Evolutionary conservation across 129 eudicot genomes (phyloP).

Genomic region (Logfia minima): DNA sequence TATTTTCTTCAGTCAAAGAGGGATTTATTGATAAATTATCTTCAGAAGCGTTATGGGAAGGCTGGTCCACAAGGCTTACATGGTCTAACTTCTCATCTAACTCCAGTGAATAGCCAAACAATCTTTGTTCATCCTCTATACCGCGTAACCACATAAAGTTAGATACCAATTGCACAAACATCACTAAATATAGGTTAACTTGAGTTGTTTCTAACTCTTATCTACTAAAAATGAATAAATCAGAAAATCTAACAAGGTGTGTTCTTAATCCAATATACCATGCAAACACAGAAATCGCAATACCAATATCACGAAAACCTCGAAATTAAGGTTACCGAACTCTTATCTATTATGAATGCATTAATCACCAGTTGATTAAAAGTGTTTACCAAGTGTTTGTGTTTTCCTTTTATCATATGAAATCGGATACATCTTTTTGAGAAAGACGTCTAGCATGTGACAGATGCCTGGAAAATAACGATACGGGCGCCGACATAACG

Average conservation of each 20-base stretch:
- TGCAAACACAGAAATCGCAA: no score
- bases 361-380: neutral
- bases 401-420: slow-evolving; percentile 55
- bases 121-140: slow-evolving; percentile 42
- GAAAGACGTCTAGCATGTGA: slow-evolving; percentile 60
- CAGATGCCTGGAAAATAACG: slow-evolving; percentile 78
- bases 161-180: neutral
- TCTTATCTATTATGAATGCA: neutral
- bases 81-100: slow-evolving; percentile 31
- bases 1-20: slow-evolving; percentile 31
- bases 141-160: slow-evolving; percentile 13
- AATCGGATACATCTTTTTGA: slow-evolving; percentile 64
- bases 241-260: neutral
- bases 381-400: slow-evolving; percentile 53
- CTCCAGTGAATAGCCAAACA: slow-evolving; percentile 39
- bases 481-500: slow-evolving; percentile 67
- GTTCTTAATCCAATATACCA: no score
- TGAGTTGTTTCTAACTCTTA: neutral
- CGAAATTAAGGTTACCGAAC: neutral
- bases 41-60: slow-evolving; percentile 14
- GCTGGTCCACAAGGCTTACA: slow-evolving; percentile 20
- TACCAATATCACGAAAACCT: neutral
- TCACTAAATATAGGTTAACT: neutral
- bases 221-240: neutral
- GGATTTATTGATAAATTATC: slow-evolving; percentile 25